Evolutionary conservation across 148 eudicot species (phyloP).

Genomic region (Silene uniflora): DNA sequence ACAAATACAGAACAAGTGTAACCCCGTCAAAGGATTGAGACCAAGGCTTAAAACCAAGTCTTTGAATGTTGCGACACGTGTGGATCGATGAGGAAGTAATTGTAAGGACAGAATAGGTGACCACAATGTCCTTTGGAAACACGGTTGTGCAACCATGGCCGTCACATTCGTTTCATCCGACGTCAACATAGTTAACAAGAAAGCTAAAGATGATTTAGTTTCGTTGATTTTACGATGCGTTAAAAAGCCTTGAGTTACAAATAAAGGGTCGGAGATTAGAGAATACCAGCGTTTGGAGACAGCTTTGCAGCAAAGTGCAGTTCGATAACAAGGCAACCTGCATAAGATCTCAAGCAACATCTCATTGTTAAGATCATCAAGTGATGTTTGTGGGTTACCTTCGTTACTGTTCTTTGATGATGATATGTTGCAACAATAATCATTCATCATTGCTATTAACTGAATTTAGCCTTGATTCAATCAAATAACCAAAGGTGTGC

Average conservation of each 20-base stretch:
- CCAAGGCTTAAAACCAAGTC: no score
- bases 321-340: not conserved
- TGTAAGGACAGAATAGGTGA: not conserved
- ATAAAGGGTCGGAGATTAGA: slow-evolving; percentile 3
- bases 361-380: not conserved
- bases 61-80: no score
- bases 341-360: not conserved
- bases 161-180: not conserved
- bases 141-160: not conserved
- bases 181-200: not conserved
- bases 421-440: no score
- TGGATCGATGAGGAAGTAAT: no score
- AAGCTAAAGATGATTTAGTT: not conserved
- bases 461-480: no score
- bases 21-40: no score
- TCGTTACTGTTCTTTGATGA: no score
- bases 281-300: not conserved
- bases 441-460: no score
- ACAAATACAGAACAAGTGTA: no score
- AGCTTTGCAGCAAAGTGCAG: not conserved
- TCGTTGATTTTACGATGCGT: not conserved
- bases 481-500: no score
- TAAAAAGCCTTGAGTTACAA: slow-evolving; percentile 1
- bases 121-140: not conserved
- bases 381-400: no score